These are phyloP conservation scores for Teratosphaeria destructans DNA, from an alignment of 2,329 filamentous ascomycete species.

Conservation along the genomic window DNA sequence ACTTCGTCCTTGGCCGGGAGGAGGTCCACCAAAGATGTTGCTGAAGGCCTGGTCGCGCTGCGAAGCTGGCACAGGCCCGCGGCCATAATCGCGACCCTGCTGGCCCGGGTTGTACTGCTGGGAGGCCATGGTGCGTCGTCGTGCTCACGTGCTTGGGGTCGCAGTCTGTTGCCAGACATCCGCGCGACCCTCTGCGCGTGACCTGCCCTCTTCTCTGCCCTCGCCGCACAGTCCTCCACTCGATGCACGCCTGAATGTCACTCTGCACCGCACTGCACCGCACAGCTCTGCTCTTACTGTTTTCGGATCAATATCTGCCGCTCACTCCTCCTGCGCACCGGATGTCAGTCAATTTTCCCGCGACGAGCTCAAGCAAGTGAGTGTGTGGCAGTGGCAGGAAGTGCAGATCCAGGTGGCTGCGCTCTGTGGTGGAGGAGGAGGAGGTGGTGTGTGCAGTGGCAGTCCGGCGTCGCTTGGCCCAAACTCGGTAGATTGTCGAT, in stretches of 20 bases:
- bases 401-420: background rate
- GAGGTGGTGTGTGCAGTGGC: background rate
- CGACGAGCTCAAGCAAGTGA: background rate
- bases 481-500: background rate
- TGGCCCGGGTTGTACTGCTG: conserved; percentile 6
- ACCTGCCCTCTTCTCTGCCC: background rate
- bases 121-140: conserved; percentile 6
- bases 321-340: background rate
- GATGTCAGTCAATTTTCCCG: background rate
- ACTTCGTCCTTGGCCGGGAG: conserved; percentile 68
- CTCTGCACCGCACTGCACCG: background rate
- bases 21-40: conserved; percentile 85
- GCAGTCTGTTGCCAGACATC: conserved; percentile 2
- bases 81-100: conserved; percentile 15
- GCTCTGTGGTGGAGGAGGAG: background rate
- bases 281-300: background rate
- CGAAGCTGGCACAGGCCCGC: conserved; percentile 43
- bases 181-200: background rate
- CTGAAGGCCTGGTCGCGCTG: conserved; percentile 92
- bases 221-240: background rate
- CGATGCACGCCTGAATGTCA: background rate
- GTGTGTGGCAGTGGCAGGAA: background rate
- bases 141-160: background rate
- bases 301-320: background rate
- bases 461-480: background rate